Conservation (phyloP, 1,284 basidiomycete species). For the Takashimella koratensis region DNA sequence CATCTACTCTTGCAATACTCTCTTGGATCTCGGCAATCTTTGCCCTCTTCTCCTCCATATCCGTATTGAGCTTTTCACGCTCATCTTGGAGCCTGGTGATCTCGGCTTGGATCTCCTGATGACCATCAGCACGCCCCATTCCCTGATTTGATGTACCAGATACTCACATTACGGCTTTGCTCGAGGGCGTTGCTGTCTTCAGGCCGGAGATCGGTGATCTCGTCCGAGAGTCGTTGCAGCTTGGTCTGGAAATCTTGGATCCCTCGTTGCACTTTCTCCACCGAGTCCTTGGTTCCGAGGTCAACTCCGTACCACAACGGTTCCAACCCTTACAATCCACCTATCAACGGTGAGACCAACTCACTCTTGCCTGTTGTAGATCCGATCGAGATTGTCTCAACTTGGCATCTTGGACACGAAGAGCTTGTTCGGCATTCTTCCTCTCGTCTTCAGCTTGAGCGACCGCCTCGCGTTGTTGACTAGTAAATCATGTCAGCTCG, state of each 20-base stretch:
- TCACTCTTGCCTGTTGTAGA: too few relatives aligned
- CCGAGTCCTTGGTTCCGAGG: too few relatives aligned
- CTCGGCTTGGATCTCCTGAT: not conserved
- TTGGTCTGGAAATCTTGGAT: not conserved
- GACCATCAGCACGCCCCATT: not conserved
- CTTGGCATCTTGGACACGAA: not conserved
- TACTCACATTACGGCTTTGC: not conserved
- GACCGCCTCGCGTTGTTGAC: not conserved
- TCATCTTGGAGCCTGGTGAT: not conserved
- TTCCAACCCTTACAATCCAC: too few relatives aligned
- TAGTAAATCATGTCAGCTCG: too few relatives aligned
- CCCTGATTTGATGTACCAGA: not conserved
- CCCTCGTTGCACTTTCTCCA: too few relatives aligned
- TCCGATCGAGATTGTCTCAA: not conserved
- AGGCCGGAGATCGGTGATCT: not conserved
- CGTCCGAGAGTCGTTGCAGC: not conserved
- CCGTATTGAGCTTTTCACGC: not conserved
- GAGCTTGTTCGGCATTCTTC: not conserved
- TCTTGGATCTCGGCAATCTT: not conserved
- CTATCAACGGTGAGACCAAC: too few relatives aligned
- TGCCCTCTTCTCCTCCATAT: not conserved
- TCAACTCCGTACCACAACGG: too few relatives aligned
- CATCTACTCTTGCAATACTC: not conserved
- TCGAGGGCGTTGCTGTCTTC: not conserved
- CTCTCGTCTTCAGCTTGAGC: not conserved